Conservation (phyloP, 345 rosid genomes). For the Nephelium lappaceum region DNA sequence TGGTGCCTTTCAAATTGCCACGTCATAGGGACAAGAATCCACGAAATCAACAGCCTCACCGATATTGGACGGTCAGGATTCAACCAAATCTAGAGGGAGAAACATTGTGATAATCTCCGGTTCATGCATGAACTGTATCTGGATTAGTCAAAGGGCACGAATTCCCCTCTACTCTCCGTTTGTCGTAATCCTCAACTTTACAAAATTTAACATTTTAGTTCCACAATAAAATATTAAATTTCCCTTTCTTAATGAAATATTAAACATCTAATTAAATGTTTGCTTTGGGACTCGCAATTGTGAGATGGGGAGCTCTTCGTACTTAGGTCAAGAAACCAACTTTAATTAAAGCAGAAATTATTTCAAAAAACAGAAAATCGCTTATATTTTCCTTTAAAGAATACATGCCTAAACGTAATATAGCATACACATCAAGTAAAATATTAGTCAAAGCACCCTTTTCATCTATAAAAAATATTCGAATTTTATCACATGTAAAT, state of each 20-base stretch:
- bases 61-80: constrained; percentile 36
- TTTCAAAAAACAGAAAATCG: not conserved
- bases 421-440: no score
- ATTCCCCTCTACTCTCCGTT: constrained; percentile 26
- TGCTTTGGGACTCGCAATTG: not conserved
- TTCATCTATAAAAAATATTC: no score
- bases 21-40: constrained; percentile 24
- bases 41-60: not conserved
- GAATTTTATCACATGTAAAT: no score
- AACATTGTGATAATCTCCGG: not conserved
- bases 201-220: not conserved
- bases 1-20: constrained; percentile 27
- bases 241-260: not conserved
- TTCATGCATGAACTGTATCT: not conserved
- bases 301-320: not conserved
- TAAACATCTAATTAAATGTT: not conserved
- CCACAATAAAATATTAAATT: not conserved
- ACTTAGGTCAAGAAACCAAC: constrained; percentile 5
- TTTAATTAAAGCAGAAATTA: constrained; percentile 1
- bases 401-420: no score
- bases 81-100: not conserved
- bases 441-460: no score
- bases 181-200: constrained; percentile 22
- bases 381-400: no score
- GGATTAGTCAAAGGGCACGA: constrained; percentile 41